Conservation (phyloP, 768 basidiomycete genomes). For the Pisolithus albus region DNA sequence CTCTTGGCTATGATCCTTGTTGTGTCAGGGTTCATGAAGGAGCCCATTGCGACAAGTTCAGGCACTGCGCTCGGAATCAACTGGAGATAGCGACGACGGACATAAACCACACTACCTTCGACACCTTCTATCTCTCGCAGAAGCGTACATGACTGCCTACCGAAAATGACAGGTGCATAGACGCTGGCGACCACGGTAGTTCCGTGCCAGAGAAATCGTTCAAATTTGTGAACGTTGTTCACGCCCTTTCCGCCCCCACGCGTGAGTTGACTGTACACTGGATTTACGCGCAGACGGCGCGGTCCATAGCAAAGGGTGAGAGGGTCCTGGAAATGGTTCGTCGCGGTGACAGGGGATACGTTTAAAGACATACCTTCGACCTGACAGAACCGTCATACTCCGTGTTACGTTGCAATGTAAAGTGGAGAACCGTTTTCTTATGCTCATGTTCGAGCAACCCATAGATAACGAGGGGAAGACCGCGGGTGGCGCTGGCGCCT, state of each 20-base stretch:
- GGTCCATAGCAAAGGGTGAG: slow-evolving; percentile 86
- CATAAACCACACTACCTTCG: slow-evolving; percentile 43
- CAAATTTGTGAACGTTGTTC: slow-evolving; percentile 97
- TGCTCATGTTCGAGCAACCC: slow-evolving; percentile 92
- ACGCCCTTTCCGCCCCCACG: slow-evolving; percentile 83
- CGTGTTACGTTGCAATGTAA: slow-evolving; percentile 90
- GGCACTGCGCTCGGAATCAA: slow-evolving; percentile 42
- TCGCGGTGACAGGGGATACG: not conserved
- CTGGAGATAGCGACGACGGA: not conserved
- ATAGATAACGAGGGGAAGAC: slow-evolving; percentile 59
- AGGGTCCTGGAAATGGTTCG: slow-evolving; percentile 54
- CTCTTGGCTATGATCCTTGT: slow-evolving; percentile 89
- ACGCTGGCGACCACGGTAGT: slow-evolving; percentile 75
- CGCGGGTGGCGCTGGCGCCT: slow-evolving; percentile 35
- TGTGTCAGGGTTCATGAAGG: slow-evolving; percentile 83
- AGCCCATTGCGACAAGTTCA: slow-evolving; percentile 83
- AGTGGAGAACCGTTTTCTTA: slow-evolving; percentile 89
- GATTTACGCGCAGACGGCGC: slow-evolving; percentile 75
- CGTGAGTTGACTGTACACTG: slow-evolving; percentile 88
- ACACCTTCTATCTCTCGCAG: slow-evolving; percentile 61
- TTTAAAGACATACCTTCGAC: slow-evolving; percentile 60
- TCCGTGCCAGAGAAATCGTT: slow-evolving; percentile 83
- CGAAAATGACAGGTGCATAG: slow-evolving; percentile 86
- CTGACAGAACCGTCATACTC: slow-evolving; percentile 85
- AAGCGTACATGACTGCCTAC: slow-evolving; percentile 67